Evolutionary conservation across 495 filamentous ascomycete genomes (phyloP).

Genomic region (Sporormia fimetaria): DNA sequence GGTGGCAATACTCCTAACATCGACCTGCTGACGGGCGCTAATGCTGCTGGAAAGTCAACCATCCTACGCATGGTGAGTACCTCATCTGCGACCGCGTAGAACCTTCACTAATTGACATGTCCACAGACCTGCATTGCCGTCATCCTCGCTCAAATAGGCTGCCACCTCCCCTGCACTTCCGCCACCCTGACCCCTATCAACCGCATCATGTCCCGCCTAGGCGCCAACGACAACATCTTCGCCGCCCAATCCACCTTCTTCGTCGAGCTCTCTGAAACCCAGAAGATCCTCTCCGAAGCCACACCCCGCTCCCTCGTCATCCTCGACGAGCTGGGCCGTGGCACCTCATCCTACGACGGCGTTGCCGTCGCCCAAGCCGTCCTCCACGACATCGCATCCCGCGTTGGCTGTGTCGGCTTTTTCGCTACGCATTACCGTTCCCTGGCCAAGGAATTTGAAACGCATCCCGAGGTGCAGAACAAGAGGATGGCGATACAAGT

Average conservation of each 20-base stretch:
- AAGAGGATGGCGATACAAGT: slow-evolving; percentile 90
- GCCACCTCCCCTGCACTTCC: slow-evolving; percentile 74
- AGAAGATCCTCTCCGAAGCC: slow-evolving; percentile 94
- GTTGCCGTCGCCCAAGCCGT: slow-evolving; percentile 95
- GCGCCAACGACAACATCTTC: slow-evolving; percentile 98
- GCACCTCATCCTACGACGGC: slow-evolving; percentile 88
- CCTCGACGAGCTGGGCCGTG: slow-evolving; percentile 91
- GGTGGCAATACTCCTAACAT: slow-evolving; percentile 73
- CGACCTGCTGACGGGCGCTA: slow-evolving; percentile 87
- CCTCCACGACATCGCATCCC: slow-evolving; percentile 84
- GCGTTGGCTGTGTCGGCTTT: slow-evolving; percentile 89
- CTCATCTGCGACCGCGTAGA: background rate
- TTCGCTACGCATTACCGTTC: slow-evolving; percentile 98
- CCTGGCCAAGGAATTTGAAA: slow-evolving; percentile 76
- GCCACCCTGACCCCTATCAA: slow-evolving; percentile 86
- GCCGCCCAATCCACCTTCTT: slow-evolving; percentile 98
- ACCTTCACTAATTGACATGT: slow-evolving; percentile 16
- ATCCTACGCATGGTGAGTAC: slow-evolving; percentile 78
- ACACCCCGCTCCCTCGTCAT: slow-evolving; percentile 93
- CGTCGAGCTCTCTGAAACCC: slow-evolving; percentile 93
- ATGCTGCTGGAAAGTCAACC: slow-evolving; percentile 98
- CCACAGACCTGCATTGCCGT: slow-evolving; percentile 84
- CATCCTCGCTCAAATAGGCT: slow-evolving; percentile 98
- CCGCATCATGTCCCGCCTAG: slow-evolving; percentile 97
- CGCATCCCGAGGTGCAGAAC: slow-evolving; percentile 75